Percentiles rank a stretch among this genome's conserved stretches.
phyloP scores from a whole-genome alignment of 768 basidiomycete genomes.

The Naganishia antarctica region DNA sequence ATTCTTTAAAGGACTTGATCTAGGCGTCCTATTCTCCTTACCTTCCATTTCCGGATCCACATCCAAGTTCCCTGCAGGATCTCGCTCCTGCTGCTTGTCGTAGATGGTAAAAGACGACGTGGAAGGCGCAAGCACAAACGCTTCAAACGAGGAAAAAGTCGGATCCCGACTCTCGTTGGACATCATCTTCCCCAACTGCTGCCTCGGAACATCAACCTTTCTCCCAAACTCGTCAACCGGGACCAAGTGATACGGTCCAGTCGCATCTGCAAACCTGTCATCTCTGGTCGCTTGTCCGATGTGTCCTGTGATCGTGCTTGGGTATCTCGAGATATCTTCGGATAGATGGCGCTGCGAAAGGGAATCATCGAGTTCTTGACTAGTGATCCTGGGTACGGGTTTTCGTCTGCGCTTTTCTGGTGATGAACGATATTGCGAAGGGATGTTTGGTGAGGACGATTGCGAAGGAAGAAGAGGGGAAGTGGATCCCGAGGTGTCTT shows the following conservation, averaged over 20 bases:
- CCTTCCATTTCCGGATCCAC: neutral
- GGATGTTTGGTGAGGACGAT: neutral
- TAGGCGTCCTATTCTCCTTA: neutral
- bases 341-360: neutral
- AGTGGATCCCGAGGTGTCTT: neutral
- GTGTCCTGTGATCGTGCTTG: conserved; percentile 6
- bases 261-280: conserved; percentile 7
- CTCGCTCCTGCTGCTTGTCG: neutral
- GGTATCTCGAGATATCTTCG: conserved; percentile 19
- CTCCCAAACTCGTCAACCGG: neutral
- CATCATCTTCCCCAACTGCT: neutral
- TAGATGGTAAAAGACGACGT: conserved; percentile 11
- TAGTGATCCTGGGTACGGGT: neutral
- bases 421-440: neutral
- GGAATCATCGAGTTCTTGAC: neutral
- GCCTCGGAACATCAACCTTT: neutral
- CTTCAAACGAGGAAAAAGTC: conserved; percentile 9
- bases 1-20: conserved; percentile 5
- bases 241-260: conserved; percentile 4
- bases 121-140: conserved; percentile 12
- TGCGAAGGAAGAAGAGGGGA: neutral
- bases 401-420: neutral
- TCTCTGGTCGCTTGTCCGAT: conserved; percentile 14
- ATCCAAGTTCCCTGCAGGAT: neutral
- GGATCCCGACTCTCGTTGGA: conserved; percentile 12